Conservation (phyloP, 345 rosid genomes). For the Bretschneidera sinensis region DNA sequence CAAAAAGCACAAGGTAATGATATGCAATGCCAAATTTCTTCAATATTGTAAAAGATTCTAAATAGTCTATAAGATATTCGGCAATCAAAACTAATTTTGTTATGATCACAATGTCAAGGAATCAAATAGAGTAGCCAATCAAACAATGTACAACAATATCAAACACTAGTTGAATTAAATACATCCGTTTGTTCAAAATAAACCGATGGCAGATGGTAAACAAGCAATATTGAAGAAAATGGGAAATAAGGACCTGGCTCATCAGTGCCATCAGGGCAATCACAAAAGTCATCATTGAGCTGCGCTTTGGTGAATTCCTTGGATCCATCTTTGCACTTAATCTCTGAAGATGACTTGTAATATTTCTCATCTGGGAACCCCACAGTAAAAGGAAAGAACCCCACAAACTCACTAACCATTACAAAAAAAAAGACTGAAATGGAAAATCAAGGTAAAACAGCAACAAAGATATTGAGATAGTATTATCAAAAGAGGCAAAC, state of each 20-base stretch:
- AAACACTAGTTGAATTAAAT: background rate
- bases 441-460: background rate
- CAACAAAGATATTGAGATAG: background rate
- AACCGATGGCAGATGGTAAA: background rate
- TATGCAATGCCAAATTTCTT: background rate
- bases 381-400: background rate
- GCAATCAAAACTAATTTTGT: background rate
- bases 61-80: background rate
- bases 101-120: background rate
- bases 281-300: conserved; percentile 95
- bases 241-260: conserved; percentile 63
- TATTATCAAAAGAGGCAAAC: conserved; percentile 23
- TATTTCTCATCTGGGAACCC: conserved; percentile 58
- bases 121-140: background rate
- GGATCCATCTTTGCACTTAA: conserved; percentile 83
- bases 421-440: too few species aligned
- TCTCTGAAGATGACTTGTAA: conserved; percentile 59
- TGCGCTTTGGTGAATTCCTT: conserved; percentile 63
- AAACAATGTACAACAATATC: background rate
- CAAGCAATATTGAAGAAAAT: background rate
- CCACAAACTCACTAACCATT: conserved; percentile 1
- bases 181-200: background rate
- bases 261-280: conserved; percentile 86
- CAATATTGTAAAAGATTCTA: background rate
- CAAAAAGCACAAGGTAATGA: background rate